Evolutionary conservation across 2,329 filamentous ascomycete species (phyloP).

Genomic region (Corniculantispora saksenae): DNA sequence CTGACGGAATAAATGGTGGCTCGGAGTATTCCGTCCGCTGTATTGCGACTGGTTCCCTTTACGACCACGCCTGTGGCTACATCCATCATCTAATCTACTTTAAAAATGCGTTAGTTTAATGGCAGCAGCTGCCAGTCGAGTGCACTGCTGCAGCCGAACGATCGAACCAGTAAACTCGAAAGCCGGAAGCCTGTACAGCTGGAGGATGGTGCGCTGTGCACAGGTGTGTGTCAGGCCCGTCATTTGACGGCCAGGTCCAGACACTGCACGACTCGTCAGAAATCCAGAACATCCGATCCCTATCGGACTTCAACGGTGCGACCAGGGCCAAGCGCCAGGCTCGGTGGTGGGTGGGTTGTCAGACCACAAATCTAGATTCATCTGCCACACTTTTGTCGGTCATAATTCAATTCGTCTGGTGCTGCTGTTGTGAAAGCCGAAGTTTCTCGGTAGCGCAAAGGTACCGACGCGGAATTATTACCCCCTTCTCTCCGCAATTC

Average conservation of each 20-base stretch:
- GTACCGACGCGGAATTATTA: not conserved
- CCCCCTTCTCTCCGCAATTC: not conserved
- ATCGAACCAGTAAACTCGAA: too few species aligned
- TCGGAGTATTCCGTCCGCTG: not conserved
- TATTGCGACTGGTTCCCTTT: not conserved
- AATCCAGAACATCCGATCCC: constrained; percentile 15
- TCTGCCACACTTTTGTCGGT: constrained; percentile 10
- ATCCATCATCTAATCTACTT: not conserved
- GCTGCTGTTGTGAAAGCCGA: constrained; percentile 9
- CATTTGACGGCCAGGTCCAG: not conserved
- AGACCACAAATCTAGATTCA: constrained; percentile 13
- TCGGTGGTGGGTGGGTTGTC: constrained; percentile 10
- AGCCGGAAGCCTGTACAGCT: not conserved
- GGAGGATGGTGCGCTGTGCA: not conserved
- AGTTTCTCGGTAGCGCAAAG: constrained; percentile 15
- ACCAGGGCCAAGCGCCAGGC: constrained; percentile 6
- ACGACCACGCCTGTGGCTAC: not conserved
- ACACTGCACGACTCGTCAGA: constrained; percentile 7
- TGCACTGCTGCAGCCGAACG: not conserved
- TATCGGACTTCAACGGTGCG: constrained; percentile 16
- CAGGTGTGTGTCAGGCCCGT: not conserved
- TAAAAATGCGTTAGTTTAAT: not conserved
- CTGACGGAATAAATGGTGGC: not conserved
- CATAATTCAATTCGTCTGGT: constrained; percentile 2
- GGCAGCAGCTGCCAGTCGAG: not conserved